phyloP scores from a whole-genome alignment of 352 stramenopile genomes.

The Phytophthora quininea region DNA sequence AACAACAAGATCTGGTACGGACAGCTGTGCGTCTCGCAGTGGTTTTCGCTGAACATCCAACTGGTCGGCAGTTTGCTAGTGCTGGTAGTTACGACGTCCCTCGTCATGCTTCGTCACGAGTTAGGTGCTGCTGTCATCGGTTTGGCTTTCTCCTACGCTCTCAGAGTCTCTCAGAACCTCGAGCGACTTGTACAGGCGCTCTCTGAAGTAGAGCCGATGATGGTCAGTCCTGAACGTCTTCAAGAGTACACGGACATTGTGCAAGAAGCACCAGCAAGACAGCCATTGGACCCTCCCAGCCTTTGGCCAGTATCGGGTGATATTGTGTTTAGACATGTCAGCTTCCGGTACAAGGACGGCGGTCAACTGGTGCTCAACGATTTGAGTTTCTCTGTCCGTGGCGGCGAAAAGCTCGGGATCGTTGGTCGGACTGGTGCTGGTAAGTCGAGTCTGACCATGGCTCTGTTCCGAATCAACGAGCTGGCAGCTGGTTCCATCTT shows the following conservation, averaged over 20 bases:
- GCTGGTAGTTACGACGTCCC: conserved; percentile 66
- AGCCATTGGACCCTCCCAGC: conserved; percentile 40
- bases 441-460: conserved; percentile 87
- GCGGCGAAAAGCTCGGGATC: conserved; percentile 83
- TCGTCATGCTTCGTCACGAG: conserved; percentile 55
- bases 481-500: conserved; percentile 78
- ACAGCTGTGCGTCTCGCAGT: conserved; percentile 45
- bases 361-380: conserved; percentile 54
- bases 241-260: conserved; percentile 85
- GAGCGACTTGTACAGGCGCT: conserved; percentile 84
- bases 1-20: conserved; percentile 51
- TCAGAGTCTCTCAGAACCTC: conserved; percentile 81
- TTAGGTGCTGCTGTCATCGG: conserved; percentile 67
- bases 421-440: conserved; percentile 89
- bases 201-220: conserved; percentile 62
- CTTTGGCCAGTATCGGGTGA: conserved; percentile 79
- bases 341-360: conserved; percentile 87
- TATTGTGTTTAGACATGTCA: conserved; percentile 87
- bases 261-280: conserved; percentile 50
- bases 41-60: conserved; percentile 67
- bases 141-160: conserved; percentile 90
- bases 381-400: conserved; percentile 30
- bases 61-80: conserved; percentile 85
- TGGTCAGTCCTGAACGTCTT: conserved; percentile 91
- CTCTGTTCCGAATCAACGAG: conserved; percentile 91